Percentiles rank a stretch among this genome's conserved stretches.
These are phyloP conservation scores for Phytopythium kandeliae DNA, from an alignment of 352 stramenopile species.

Conservation along the genomic window DNA sequence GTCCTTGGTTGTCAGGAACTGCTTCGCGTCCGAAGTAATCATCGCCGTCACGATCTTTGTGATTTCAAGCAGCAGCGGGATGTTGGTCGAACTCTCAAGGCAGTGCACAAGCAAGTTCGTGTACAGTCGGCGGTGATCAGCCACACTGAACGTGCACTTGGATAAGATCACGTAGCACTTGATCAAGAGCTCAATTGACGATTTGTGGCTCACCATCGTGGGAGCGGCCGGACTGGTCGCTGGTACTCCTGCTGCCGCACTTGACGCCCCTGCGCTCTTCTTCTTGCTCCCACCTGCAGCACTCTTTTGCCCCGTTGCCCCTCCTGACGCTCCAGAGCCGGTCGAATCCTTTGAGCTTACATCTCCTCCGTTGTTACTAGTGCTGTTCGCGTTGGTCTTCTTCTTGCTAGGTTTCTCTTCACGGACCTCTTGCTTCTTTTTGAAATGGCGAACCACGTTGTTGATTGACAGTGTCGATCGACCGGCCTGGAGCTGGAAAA, in stretches of 20 bases:
- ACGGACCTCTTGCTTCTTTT: conserved; percentile 52
- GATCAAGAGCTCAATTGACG: conserved; percentile 77
- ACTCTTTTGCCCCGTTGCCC: conserved; percentile 11
- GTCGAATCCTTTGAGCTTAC: conserved; percentile 5
- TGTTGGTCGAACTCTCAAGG: conserved; percentile 80
- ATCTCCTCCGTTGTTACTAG: conserved; percentile 10
- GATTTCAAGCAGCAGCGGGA: conserved; percentile 77
- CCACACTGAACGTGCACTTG: conserved; percentile 70
- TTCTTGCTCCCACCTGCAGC: conserved; percentile 26
- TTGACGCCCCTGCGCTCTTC: conserved; percentile 13
- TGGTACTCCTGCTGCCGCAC: conserved; percentile 11
- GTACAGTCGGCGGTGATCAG: conserved; percentile 73
- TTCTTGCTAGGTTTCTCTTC: conserved; percentile 45
- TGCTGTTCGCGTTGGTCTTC: conserved; percentile 33
- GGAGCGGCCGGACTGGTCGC: conserved; percentile 3
- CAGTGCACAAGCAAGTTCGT: conserved; percentile 82
- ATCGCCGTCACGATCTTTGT: conserved; percentile 73
- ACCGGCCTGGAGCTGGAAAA: conserved; percentile 63
- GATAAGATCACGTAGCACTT: conserved; percentile 73
- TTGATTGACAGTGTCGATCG: conserved; percentile 77
- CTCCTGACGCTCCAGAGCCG: background rate
- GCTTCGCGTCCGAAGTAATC: conserved; percentile 43
- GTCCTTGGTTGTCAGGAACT: conserved; percentile 82
- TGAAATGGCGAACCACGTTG: conserved; percentile 64
- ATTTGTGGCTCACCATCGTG: conserved; percentile 32